Evolutionary conservation across 176 grass and related monocot species (phyloP), one percentile per base, ranked within the genome.

Genomic region (Leersia perrieri): DNA sequence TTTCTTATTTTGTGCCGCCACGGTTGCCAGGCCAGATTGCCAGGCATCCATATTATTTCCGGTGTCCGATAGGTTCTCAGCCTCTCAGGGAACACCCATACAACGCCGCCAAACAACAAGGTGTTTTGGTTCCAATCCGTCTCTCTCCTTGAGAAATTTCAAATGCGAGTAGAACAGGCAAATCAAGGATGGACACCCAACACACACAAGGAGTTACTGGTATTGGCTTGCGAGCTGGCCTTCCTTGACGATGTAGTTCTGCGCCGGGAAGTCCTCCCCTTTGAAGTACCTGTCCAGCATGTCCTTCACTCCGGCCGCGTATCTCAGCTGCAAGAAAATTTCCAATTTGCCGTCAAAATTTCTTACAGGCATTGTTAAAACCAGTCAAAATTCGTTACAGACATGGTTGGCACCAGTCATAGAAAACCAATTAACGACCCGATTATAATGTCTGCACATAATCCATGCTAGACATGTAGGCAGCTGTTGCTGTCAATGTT

Each of bases 171-270:
- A 27, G 14, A 1, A 9, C 7, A 25, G 53, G 53, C n/a, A 25
- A 8, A 58, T 7, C 22, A 58, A 10, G 18, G 5, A 57, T 9
- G 22, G 53, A 25, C n/a, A 51, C 16, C 47, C 38, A 39, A 39
- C 6, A 51, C 47, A 53, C 49, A 53, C 18, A n/a, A 53, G 49
- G 47, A 36, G 68, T 35, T 82, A 93, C 81, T 73, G 81, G 77
- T 93, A 91, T 60, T 93, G 95, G 70, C 86, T 87, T 2, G 92
- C 90, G 14, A 93, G 83, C 61, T 89, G 78, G 30, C 92, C 95
- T 80, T 92, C 90, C 85, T 93, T 98, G 10, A 98, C 95, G 53
- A 98, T 98, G 74, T 98, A 98, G 72, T 98, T 85, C 28, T 98
- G 86, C 51, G 22, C 75, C 0, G 90, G 88, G 81, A 98, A 98